Evolutionary conservation across 2,329 filamentous ascomycete genomes (phyloP), one percentile per base, ranked within the genome.

Genomic region (Hymenoscyphus repandus): DNA sequence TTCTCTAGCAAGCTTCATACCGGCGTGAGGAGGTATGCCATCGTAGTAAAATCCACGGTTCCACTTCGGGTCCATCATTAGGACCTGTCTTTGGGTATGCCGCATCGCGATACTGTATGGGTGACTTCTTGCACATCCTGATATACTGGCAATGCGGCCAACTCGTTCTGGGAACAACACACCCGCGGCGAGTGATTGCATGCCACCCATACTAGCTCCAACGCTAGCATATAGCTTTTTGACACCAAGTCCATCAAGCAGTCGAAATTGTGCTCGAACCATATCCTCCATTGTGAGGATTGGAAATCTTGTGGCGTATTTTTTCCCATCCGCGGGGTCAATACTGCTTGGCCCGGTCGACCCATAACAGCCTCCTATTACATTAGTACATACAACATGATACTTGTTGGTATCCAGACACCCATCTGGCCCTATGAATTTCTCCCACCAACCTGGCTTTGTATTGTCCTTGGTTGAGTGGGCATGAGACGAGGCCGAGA

Each of bases 51-150:
- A 95, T 1, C 93, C 93, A 33, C 93, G 83, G 60, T 89, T 88
- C 93, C 93, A 99, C 64, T 95, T 90, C 2, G 91, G 90, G 64
- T 99, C 93, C 86, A 96, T 96, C 91, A 99, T 97, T 43, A 99
- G 79, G 1, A 96, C 93, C 72, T 97, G 93, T 27, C 93, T 84
- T 70, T 99, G 93, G 0, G 92, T 96, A 70, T 99, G 93, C 48
- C 93, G 84, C 92, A 99, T 96, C 32, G 93, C 93, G 67, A 99
- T 96, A 69, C 91, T 95, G 73, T 99, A 99, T 0, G 93, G 93
- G 67, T 99, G 93, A 61, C 88, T 95, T 57, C 93, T 79, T 0
- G 92, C 93, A 68, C 93, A 99, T 11, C 92, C 93, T 64, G 88
- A 95, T 64, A 97, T 93, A 63, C 85, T 92, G 34, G 90, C 88